A percentile compares a stretch with the other conserved stretches of the same genome.
These are phyloP conservation scores for Golubevia pallescens DNA, from an alignment of 1,284 basidiomycete genomes.

Conservation along the genomic window DNA sequence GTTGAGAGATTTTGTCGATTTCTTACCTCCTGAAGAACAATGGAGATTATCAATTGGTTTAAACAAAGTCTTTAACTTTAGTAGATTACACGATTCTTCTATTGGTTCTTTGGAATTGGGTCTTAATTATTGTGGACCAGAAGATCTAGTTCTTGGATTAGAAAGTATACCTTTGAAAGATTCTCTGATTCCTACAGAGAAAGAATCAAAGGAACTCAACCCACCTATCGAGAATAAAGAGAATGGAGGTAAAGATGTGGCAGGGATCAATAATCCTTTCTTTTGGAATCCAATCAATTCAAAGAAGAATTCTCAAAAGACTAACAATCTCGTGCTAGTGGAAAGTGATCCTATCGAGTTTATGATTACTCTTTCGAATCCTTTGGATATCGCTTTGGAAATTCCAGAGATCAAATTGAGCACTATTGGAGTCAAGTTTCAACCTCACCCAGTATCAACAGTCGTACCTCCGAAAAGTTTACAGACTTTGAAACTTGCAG, in stretches of 20 bases:
- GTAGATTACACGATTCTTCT: conserved; percentile 11
- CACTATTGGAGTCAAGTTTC: conserved; percentile 30
- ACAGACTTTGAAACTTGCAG: conserved; percentile 30
- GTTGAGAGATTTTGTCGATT: conserved; percentile 35
- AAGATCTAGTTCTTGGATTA: conserved; percentile 33
- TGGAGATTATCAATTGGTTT: conserved; percentile 25
- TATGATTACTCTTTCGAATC: conserved; percentile 50
- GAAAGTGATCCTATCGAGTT: conserved; percentile 37
- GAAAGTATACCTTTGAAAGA: conserved; percentile 21
- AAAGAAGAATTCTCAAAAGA: conserved; percentile 10
- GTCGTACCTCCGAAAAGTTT: conserved; percentile 37
- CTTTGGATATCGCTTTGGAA: conserved; percentile 42
- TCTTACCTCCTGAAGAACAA: conserved; percentile 39
- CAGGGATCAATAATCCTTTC: conserved; percentile 48
- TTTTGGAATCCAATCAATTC: conserved; percentile 29
- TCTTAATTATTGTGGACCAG: conserved; percentile 53
- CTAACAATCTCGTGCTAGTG: conserved; percentile 15
- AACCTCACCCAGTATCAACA: conserved; percentile 13
- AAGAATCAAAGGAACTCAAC: conserved; percentile 9
- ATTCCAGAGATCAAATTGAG: conserved; percentile 30
- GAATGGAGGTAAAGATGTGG: conserved; percentile 13
- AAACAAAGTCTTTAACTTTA: conserved; percentile 17
- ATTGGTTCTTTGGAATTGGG: neutral
- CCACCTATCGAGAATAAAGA: conserved; percentile 7
- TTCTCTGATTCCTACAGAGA: conserved; percentile 14